Percentiles rank a stretch among this genome's conserved stretches.
Conservation (phyloP, 2,329 filamentous ascomycete genomes). For the Alternaria panax region DNA sequence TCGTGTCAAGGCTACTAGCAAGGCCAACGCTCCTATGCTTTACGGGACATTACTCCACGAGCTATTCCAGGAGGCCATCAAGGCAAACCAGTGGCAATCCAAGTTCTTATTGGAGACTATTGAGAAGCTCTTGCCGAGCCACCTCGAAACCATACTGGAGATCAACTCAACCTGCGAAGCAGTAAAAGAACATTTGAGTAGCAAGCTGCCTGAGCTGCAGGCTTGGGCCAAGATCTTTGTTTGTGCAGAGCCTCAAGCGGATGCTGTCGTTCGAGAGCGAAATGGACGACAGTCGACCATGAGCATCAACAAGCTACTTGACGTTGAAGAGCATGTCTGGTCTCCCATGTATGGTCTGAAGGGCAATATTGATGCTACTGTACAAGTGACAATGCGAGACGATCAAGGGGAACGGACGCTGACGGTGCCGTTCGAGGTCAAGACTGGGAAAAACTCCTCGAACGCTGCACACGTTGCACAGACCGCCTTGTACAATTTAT, state of each 20-base stretch:
- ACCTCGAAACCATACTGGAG: slow-evolving; percentile 88
- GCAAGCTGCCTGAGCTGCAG: slow-evolving; percentile 82
- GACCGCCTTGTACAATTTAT: slow-evolving; percentile 89
- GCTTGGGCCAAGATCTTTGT: slow-evolving; percentile 87
- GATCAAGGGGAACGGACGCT: slow-evolving; percentile 71
- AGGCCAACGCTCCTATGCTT: slow-evolving; percentile 79
- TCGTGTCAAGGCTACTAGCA: slow-evolving; percentile 87
- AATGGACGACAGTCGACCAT: slow-evolving; percentile 79
- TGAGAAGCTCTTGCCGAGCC: slow-evolving; percentile 72
- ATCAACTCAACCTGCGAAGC: slow-evolving; percentile 77
- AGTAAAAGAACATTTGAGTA: slow-evolving; percentile 79
- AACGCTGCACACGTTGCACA: slow-evolving; percentile 88
- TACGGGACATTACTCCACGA: slow-evolving; percentile 96
- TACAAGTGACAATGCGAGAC: slow-evolving; percentile 84
- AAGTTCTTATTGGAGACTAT: slow-evolving; percentile 72
- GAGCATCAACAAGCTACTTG: slow-evolving; percentile 90
- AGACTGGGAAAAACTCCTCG: slow-evolving; percentile 83
- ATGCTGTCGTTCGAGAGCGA: slow-evolving; percentile 79
- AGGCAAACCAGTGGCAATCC: slow-evolving; percentile 80
- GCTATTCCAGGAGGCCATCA: slow-evolving; percentile 89
- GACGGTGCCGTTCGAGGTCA: slow-evolving; percentile 92
- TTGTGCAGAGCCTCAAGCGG: slow-evolving; percentile 70
- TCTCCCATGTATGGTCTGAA: slow-evolving; percentile 97
- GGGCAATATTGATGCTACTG: slow-evolving; percentile 96
- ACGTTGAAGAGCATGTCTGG: slow-evolving; percentile 98